A percentile compares a stretch with the other conserved stretches of the same genome.
Conservation (phyloP, 2,329 filamentous ascomycete species). For the Penicillium sp. region DNA sequence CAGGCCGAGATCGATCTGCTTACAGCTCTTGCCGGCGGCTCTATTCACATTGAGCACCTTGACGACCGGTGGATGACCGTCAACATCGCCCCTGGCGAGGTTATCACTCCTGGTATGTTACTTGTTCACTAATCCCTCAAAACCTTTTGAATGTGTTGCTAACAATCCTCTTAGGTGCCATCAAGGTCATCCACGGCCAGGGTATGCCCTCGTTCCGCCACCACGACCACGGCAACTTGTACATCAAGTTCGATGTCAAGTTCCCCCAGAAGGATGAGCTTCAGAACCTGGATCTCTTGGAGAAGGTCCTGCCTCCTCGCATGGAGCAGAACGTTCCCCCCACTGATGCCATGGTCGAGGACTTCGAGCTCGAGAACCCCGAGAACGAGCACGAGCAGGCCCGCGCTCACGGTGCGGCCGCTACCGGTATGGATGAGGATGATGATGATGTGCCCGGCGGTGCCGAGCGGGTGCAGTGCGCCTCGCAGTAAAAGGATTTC, state of each 20-base stretch:
- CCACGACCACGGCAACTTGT: slow-evolving; percentile 93
- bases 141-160: background rate
- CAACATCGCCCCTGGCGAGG: slow-evolving; percentile 89
- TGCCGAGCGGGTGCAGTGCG: slow-evolving; percentile 53
- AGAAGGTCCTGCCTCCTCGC: slow-evolving; percentile 77
- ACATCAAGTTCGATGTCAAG: slow-evolving; percentile 96
- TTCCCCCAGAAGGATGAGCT: slow-evolving; percentile 77
- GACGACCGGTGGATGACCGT: slow-evolving; percentile 96
- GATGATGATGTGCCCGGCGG: slow-evolving; percentile 56
- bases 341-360: slow-evolving; percentile 84
- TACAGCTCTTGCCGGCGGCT: slow-evolving; percentile 88
- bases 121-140: slow-evolving; percentile 1
- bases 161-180: slow-evolving; percentile 60
- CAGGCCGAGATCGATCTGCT: slow-evolving; percentile 93
- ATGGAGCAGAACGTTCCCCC: slow-evolving; percentile 67
- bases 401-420: slow-evolving; percentile 65
- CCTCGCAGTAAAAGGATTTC: slow-evolving; percentile 47
- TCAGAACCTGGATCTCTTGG: slow-evolving; percentile 73
- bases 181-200: slow-evolving; percentile 94
- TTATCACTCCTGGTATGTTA: slow-evolving; percentile 80
- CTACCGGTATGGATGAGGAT: slow-evolving; percentile 65
- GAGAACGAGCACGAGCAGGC: slow-evolving; percentile 65
- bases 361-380: slow-evolving; percentile 80
- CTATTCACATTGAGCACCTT: slow-evolving; percentile 89
- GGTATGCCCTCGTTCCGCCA: slow-evolving; percentile 96